Base-by-base conservation (phyloP, 768 basidiomycete genomes). In the Pholiota molesta region DNA sequence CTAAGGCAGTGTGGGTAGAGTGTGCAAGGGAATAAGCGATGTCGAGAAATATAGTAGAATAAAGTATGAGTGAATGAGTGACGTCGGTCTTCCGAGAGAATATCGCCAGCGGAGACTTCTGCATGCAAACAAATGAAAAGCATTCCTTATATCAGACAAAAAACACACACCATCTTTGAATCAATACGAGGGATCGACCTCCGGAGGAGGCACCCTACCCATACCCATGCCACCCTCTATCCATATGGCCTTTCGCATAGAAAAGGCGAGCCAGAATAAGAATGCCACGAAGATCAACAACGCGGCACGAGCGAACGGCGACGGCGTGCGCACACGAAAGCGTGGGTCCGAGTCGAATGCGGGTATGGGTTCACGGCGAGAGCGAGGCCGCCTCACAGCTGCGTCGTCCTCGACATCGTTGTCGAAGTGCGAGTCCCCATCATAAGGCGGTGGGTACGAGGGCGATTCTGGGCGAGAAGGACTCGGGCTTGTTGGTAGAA, bases 321-420 rank as follows among this genome's bases (percentile, higher is more conserved):
- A 75, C 7, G 84, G 84, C 17, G 81, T 74, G 1, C 79, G 81
- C n/a, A 77, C 75, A 63, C 81, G 76, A 72, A 86, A 86, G 49
- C 81, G 78, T 1, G 79, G 75, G 68, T 83, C 81, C 26, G 70
- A 70, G 21, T 65, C 64, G 33, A 74, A 71, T 13, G 72, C 65
- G 26, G 70, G 66, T 5, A 66, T 62, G 21, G 62, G 54, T 11
- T 68, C 64, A 1, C 59, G 65, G 14, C 66, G 44, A 9, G 52
- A 49, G 8, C 62, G 52, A 1, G 66, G 63, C 14, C 69, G 61
- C 17, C 68, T 56, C 33, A 44, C 13, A 5, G 65, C 63, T n/a
- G 66, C 68, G 17, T 65, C 64, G 1, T 67, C 65, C 45, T 70
- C 69, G 13, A 68, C 23, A 39, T 70, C 68, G 44, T 62, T 55